Base-by-base conservation (phyloP, 441 rosid species). In the Gossypium trilobum region DNA sequence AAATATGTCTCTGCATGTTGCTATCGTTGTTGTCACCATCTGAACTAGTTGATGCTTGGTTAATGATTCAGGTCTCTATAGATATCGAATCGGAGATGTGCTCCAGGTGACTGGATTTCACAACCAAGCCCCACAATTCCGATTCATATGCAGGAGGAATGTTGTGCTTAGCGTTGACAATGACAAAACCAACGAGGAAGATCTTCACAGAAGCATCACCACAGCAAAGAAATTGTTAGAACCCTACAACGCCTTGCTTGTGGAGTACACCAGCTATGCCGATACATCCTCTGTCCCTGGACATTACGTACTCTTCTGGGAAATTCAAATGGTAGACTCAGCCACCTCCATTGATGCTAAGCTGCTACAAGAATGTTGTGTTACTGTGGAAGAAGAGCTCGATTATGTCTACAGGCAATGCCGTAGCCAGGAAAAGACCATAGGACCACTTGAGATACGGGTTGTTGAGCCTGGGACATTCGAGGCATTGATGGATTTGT, bases 101-200 rank as follows among this genome's bases (percentile, higher is more conserved):
- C 93, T 93, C 54, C 95, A 85, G 81, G 98, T 89, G 76, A 82
- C 88, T 0, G 91, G 92, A 33, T 93, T 89, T 79, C 83, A 93
- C 90, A 89, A 93, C 72, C 75, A 72, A 55, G 95, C 95, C 27
- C 98, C 98, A 2, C 93, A 93, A 0, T 91, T 93, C 80, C 85
- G 90, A 56, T 93, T 93, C 85, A 89, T 93, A 70, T 91, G 98
- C 85, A 78, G 98, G 85, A 88, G 92, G 76, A 91, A 93, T 64
- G 97, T 93, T 36, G 86, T 93, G 56, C 87, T 93, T n/a, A 91
- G 98, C 85, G 79, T 93, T 9, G 98, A 91, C 78, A 80, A 77
- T 33, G 98, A 93, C 89, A 93, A 93, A 83, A 93, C 98, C 14
- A 93, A 87, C 70, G 98, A 93, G 79, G 89, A 89, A 78, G 98